phyloP scores from a whole-genome alignment of 169 alveolate genomes.

The Plasmodium ovale region DNA sequence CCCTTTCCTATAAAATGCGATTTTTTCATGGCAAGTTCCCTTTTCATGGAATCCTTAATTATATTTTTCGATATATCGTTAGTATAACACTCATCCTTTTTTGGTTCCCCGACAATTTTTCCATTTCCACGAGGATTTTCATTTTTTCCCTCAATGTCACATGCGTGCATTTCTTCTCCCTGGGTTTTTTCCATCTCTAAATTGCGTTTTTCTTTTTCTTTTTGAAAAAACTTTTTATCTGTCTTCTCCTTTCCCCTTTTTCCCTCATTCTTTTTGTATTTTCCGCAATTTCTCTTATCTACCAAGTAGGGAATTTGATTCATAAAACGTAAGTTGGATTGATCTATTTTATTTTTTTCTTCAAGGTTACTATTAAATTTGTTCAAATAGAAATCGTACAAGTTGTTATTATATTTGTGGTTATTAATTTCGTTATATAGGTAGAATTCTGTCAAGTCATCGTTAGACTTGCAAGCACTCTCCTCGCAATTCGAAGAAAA shows the following conservation, averaged over 20 bases:
- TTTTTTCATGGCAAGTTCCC: neutral
- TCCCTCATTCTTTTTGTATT: neutral
- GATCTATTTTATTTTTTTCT: constrained; percentile 27
- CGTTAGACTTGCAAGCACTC: constrained; percentile 39
- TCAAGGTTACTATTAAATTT: constrained; percentile 50
- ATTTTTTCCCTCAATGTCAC: neutral
- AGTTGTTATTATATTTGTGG: constrained; percentile 63
- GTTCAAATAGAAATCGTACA: constrained; percentile 57
- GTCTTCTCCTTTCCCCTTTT: neutral
- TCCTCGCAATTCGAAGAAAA: constrained; percentile 46
- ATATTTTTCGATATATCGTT: too few species aligned
- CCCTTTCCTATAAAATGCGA: neutral
- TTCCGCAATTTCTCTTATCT: neutral
- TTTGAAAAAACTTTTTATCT: constrained; percentile 3
- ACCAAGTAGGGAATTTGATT: neutral
- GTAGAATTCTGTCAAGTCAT: constrained; percentile 53
- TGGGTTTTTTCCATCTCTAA: neutral
- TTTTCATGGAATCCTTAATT: too few species aligned
- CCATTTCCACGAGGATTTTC: neutral
- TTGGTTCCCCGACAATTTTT: neutral
- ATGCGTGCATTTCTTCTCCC: neutral
- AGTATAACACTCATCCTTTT: neutral
- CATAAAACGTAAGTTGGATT: constrained; percentile 10
- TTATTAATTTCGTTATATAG: constrained; percentile 65
- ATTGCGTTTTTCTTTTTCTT: neutral